These are phyloP conservation scores for Beauveria scarabaeidicola DNA, from an alignment of 2,329 filamentous ascomycete species.

Conservation along the genomic window DNA sequence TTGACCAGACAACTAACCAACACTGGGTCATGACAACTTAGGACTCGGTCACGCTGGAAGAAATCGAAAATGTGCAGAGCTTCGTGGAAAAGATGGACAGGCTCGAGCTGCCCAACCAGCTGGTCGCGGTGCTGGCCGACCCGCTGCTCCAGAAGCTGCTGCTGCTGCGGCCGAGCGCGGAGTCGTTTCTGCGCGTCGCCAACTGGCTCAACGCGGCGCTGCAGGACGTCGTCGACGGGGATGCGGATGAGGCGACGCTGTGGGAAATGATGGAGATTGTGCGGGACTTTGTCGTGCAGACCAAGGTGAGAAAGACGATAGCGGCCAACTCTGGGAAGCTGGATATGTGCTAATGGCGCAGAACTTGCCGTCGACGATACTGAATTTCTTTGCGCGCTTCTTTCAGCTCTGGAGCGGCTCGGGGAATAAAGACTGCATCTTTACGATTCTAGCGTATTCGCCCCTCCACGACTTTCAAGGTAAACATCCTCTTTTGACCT, in stretches of 20 bases:
- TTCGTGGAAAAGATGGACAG: conserved; percentile 68
- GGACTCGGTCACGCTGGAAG: conserved; percentile 62
- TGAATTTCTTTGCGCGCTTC: conserved; percentile 44
- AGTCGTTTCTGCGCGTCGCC: conserved; percentile 42
- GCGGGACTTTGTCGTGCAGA: conserved; percentile 45
- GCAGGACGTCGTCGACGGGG: conserved; percentile 45
- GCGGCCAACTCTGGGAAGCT: no score
- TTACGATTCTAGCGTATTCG: conserved; percentile 49
- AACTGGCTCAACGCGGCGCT: conserved; percentile 52
- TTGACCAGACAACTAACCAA: conserved; percentile 11
- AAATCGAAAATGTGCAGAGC: conserved; percentile 61
- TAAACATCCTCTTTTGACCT: conserved; percentile 21
- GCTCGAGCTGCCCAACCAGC: conserved; percentile 73
- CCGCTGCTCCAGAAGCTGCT: conserved; percentile 71
- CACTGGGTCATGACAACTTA: conserved; percentile 19
- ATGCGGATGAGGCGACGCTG: conserved; percentile 38
- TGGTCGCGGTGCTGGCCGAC: conserved; percentile 68
- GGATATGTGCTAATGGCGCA: conserved; percentile 16
- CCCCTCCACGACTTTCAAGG: conserved; percentile 50
- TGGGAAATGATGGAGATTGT: conserved; percentile 48
- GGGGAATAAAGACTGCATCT: conserved; percentile 42
- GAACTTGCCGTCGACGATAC: conserved; percentile 39
- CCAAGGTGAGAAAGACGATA: conserved; percentile 35
- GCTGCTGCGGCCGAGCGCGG: conserved; percentile 50
- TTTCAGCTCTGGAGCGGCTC: conserved; percentile 55